Base-by-base conservation (phyloP, 2,329 filamentous ascomycete species). In the Didymella arachidicola region DNA sequence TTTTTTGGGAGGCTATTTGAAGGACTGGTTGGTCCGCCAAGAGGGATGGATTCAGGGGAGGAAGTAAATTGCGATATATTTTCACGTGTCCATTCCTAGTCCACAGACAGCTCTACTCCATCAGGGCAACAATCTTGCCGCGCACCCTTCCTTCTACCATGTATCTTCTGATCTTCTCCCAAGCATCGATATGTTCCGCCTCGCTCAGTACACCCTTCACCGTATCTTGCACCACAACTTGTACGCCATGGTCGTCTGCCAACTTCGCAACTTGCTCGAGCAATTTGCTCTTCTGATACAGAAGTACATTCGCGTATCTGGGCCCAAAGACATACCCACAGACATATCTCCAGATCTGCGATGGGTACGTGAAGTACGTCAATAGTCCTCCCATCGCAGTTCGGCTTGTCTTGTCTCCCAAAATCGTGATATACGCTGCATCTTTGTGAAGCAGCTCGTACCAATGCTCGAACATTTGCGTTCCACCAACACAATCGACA, bases 401-500 rank as follows among this genome's bases (percentile, higher is more conserved):
- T 6, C 80, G 79, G 1, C 58, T 60, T 14, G 73, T 75, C 54
- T 77, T 76, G 48, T 77, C 73, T 4, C 73, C 73, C 2, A 77
- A 73, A 27, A 79, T 80, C 1, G 78, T 79, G 0, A 79, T 74
- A 60, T 81, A 84, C 19, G 74, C 69, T 7, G 66, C 47, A 70
- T 77, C 65, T 7, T 74, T 79, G 19, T 79, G 67, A 8, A 74
- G 59, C 1, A 74, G 43, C 3, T 65, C 53, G 12, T 61, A 30
- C 69, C 68, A 71, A 30, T 67, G 59, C 8, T 64, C 56, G 64
- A 81, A 85, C 19, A 86, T 71, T 2, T 79, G 67, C 44, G 84
- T 80, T 22, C 77, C 77, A 12, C 84, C 83, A 4, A 81, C 76
- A 43, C 79, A 81, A 63, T 86, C 84, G 43, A 84, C 76, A 50